Base-by-base conservation (phyloP, 306 rosid genomes). In the Castanea mollissima region DNA sequence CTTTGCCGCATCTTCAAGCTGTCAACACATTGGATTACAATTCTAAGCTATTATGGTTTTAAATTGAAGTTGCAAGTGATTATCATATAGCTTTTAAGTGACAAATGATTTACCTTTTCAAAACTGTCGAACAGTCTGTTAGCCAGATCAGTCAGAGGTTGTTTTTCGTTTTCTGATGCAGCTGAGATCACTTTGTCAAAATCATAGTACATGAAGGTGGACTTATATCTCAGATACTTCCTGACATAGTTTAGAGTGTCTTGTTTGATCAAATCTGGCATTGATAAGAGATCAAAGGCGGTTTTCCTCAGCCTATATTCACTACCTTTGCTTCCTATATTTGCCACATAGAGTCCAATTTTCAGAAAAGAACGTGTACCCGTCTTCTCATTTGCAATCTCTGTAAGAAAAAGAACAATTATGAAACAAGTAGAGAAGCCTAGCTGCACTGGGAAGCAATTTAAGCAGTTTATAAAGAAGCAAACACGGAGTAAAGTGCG, bases 111-210 rank as follows among this genome's bases (percentile, higher is more conserved):
- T 85, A 93, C 98, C 99, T 88, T 85, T 76, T 96, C 99, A 29
- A 93, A 89, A 63, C 88, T 90, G 83, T 93, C 93, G 70, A 96
- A 96, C 78, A 96, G 77, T 83, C 81, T 86, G 87, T 89, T 95
- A 4, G 98, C 99, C 74, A 95, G 82, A 77, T 89, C 84, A 23
- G 85, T 82, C 25, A 96, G 86, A 21, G 92, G 88, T 78, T 91
- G 96, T 85, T 93, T 96, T 23, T 90, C 93, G 16, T 64, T 79
- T 10, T 15, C 83, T 0, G 89, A 78, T 68, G 80, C 90, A 51
- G 99, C 94, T 14, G 97, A 86, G 71, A 96, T 96, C 35, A 93
- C 86, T 29, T 86, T 89, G 80, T 96, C 99, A 68, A 96, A 91
- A 86, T 96, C 98, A 14, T 73, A 90, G 90, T 93, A 96, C 76